Base-by-base conservation (phyloP, 306 rosid species). In the Abrus pulchellus region DNA sequence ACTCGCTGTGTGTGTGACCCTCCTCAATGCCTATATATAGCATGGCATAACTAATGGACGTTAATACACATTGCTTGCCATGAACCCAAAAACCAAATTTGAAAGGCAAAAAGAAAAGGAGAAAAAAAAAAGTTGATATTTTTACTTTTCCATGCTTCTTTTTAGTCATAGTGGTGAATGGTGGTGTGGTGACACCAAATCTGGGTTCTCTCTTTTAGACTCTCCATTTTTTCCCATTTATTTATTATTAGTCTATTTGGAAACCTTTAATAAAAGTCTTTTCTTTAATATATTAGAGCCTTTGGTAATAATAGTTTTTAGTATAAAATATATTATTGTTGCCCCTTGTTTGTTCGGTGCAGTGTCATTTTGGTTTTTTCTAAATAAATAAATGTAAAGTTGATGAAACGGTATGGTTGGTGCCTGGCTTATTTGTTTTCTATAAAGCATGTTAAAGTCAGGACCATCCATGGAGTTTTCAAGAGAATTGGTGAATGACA, bases 41-140 rank as follows among this genome's bases (percentile, higher is more conserved):
- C 84, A 89, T 86, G 90, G 69, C 84, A 78, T 47, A 49, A 74
- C 84, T 82, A 68, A 74, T 76, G 90, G 89, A 92, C 94, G 91
- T 90, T 84, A 80, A 87, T 75, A 64, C 28, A 49, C 67, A 45
- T 55, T 48, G 73, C 81, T 78, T 80, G 47, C 83, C 80, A 72
- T 74, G 72, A 87, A 77, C 65, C 66, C 57, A 67, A 50, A 78
- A 52, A 71, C 8, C 30, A 14, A 12, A 4, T 28, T 20, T 14
- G 9, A 29, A 50, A 67, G 72, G 50, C 11, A 59, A 71, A 38
- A 67, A 48, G 30, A n/a, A 47, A 81, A 54, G 44, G 6, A 63
- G 10, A 50, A 9, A 30, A 3, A 27, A 27, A 5, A 72, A 59
- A 45, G 32, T 20, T 68, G 4, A 2, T 34, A 14, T 66, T 68